These are phyloP conservation scores for Gossypium schwendimanii DNA, from an alignment of 441 rosid genomes.

Conservation along the genomic window DNA sequence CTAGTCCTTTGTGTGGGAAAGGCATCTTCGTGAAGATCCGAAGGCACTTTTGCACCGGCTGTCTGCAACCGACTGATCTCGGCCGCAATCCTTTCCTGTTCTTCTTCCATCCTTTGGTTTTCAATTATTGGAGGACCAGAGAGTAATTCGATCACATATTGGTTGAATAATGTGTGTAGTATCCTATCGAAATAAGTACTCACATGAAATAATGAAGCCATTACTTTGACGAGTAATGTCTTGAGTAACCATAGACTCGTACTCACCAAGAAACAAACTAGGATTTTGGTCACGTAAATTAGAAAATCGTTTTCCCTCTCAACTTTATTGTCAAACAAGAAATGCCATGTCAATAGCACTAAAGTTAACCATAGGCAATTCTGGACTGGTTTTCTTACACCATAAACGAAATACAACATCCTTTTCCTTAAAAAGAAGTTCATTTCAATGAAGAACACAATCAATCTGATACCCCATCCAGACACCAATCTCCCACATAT, in stretches of 20 bases:
- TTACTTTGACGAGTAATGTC: conserved; percentile 62
- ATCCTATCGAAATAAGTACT: conserved; percentile 71
- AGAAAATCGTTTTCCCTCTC: conserved; percentile 29
- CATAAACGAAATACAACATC: conserved; percentile 75
- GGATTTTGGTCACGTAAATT: conserved; percentile 37
- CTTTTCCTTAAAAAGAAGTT: conserved; percentile 53
- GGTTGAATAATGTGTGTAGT: conserved; percentile 60
- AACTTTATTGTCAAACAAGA: conserved; percentile 43
- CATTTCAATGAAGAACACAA: conserved; percentile 56
- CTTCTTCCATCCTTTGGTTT: conserved; percentile 33
- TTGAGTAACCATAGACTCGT: conserved; percentile 56
- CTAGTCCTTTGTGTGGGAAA: conserved; percentile 30
- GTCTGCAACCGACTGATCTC: conserved; percentile 50
- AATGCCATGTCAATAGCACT: conserved; percentile 52
- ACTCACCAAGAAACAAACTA: conserved; percentile 49
- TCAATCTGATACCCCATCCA: conserved; percentile 72
- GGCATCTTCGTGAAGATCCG: conserved; percentile 42
- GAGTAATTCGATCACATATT: conserved; percentile 53
- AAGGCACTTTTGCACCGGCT: conserved; percentile 52
- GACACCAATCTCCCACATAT: conserved; percentile 80
- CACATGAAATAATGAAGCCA: conserved; percentile 70
- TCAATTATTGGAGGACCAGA: conserved; percentile 63
- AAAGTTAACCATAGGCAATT: conserved; percentile 71
- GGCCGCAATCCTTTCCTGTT: conserved; percentile 30
- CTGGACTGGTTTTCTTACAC: conserved; percentile 59